Conservation (phyloP, 495 filamentous ascomycete genomes). For the Podospora fimiseda region DNA sequence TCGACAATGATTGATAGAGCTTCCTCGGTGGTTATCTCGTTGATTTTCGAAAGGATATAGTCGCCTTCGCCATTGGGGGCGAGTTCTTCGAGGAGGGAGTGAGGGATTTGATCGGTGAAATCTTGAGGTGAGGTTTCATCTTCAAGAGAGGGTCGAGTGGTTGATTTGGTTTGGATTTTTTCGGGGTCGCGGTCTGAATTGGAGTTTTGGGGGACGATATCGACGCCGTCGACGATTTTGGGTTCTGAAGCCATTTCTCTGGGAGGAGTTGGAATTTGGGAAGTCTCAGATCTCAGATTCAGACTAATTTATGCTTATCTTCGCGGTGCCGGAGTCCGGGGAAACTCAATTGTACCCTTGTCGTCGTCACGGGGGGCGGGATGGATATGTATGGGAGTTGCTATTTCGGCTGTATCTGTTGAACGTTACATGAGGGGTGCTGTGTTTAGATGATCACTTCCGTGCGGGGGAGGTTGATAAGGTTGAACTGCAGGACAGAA, state of each 20-base stretch:
- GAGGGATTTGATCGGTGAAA: slow-evolving; percentile 29
- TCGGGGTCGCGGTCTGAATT: slow-evolving; percentile 23
- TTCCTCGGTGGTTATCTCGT: slow-evolving; percentile 33
- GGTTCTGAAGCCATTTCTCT: neutral
- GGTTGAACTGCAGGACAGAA: neutral
- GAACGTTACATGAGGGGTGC: slow-evolving; percentile 7
- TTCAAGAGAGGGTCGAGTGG: neutral
- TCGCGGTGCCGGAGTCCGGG: neutral
- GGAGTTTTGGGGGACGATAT: neutral
- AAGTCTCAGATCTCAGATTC: too few relatives aligned
- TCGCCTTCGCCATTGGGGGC: slow-evolving; percentile 34
- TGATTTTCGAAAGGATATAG: slow-evolving; percentile 34
- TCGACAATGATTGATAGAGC: slow-evolving; percentile 28
- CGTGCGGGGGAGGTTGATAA: neutral
- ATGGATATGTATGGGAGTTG: neutral
- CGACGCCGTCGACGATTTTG: slow-evolving; percentile 12
- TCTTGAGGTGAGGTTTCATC: neutral
- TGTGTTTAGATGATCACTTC: neutral
- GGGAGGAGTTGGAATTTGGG: too few relatives aligned
- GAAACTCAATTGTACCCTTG: neutral
- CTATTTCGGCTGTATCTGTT: slow-evolving; percentile 4
- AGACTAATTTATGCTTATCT: neutral
- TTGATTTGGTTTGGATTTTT: slow-evolving; percentile 17
- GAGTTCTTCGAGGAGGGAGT: slow-evolving; percentile 29
- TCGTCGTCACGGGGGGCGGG: slow-evolving; percentile 6